Evolutionary conservation across 192 early-diverging fungal genomes (phyloP), one percentile per base, ranked within the genome.

Genomic region (Backusella liffmaniae): DNA sequence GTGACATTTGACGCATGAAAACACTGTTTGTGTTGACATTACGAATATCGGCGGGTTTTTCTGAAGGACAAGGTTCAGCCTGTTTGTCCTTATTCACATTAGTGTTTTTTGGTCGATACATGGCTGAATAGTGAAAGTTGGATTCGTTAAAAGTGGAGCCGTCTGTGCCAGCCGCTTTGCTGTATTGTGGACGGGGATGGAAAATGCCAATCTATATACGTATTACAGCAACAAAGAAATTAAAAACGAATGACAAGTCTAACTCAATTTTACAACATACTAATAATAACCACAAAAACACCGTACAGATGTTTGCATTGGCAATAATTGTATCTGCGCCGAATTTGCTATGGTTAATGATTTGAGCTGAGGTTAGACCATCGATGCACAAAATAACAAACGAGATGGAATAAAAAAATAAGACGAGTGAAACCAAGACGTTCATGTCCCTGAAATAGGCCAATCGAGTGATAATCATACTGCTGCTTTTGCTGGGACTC

Each of bases 381-480:
- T 81, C 80, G 34, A 59, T 59, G 66, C 80, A 76, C n/a, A 81
- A 53, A 15, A 77, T 77, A 21, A 81, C 44, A 13, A 81, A 65
- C 4, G 76, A 74, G 9, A 46, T 18, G 23, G 66, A 72, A n/a
- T 70, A 76, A 53, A 39, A n/a, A 59, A 70, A 35, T n/a, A 81
- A 34, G 23, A 59, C 12, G 30, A 77, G 13, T 0, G 76, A 77
- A n/a, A 81, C 21, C 34, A 81, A 42, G 4, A 56, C 59, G 49
- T 81, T 81, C 80, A 81, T 81, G n/a, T 81, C 76, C 53, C 69
- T 81, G 35, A 81, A 81, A 15, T 81, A 81, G 23, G 62, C 46
- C 15, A 81, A 56, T 56, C 69, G 77, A 3, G 51, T 73, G 29
- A 77, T 59, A 26, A 81, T 73, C 13, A 66, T 21, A 46, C 67